Percentiles rank a stretch among this genome's conserved stretches.
Evolutionary conservation across 768 basidiomycete genomes (phyloP).

Genomic region (Mrakia gelida): DNA sequence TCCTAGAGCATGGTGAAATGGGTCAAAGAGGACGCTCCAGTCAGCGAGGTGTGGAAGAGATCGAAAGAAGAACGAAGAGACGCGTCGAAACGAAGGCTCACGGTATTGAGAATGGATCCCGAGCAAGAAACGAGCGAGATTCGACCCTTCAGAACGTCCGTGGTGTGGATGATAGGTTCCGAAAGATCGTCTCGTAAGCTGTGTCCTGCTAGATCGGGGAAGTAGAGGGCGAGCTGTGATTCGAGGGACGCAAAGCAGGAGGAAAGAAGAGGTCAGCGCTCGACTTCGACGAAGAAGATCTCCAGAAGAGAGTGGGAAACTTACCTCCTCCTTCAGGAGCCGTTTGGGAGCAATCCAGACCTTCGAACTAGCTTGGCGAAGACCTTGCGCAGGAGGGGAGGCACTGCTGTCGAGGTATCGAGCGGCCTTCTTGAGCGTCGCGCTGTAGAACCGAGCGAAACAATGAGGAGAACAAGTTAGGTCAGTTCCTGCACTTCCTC

Average conservation of each 20-base stretch:
- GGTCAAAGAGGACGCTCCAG: not conserved
- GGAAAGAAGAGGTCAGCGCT: not conserved
- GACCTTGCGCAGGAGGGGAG: not conserved
- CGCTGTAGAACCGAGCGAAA: not conserved
- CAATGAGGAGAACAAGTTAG: not conserved
- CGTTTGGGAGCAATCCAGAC: conserved; percentile 21
- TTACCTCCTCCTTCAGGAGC: conserved; percentile 1
- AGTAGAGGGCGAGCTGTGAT: conserved; percentile 12
- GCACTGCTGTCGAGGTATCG: not conserved
- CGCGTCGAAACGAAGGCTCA: not conserved
- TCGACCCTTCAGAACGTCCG: conserved; percentile 17
- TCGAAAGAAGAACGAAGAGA: not conserved
- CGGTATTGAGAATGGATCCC: conserved; percentile 1
- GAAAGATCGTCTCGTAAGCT: not conserved
- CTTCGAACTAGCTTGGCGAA: not conserved
- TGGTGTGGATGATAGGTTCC: conserved; percentile 6
- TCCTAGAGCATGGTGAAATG: not conserved
- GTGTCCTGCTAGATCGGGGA: conserved; percentile 14
- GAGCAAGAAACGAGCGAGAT: conserved; percentile 14
- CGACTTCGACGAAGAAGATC: not conserved
- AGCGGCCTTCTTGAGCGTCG: not conserved
- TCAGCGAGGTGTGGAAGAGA: not conserved
- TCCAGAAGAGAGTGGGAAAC: not conserved
- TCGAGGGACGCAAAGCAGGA: not conserved
- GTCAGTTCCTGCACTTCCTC: not conserved